phyloP scores from a whole-genome alignment of 75 land plant species.

The Pinus taeda region DNA sequence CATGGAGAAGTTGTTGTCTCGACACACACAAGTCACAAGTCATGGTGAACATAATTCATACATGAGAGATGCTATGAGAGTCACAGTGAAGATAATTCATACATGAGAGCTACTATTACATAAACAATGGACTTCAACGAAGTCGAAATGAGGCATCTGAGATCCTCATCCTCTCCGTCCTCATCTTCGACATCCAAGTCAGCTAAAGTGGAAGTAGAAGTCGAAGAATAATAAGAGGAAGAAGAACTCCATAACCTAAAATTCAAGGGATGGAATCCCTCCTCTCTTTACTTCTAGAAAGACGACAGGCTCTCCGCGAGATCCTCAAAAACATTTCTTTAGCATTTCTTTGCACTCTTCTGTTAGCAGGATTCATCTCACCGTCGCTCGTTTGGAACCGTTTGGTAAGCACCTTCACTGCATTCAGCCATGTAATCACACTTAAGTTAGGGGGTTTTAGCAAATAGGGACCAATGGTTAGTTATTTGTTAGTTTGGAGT shows the following conservation, averaged over 20 bases:
- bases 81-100: too few relatives aligned
- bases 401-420: conserved; percentile 30
- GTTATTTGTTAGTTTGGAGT: neutral
- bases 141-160: conserved; percentile 1
- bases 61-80: too few relatives aligned
- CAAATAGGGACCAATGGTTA: neutral
- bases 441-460: neutral
- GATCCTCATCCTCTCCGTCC: neutral
- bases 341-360: conserved; percentile 14
- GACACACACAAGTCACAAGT: too few relatives aligned
- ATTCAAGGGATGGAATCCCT: neutral
- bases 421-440: neutral
- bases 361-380: conserved; percentile 33
- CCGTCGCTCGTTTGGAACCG: conserved; percentile 34
- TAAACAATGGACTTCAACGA: neutral
- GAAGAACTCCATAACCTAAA: neutral
- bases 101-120: too few relatives aligned
- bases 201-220: neutral
- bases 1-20: too few relatives aligned
- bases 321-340: conserved; percentile 28
- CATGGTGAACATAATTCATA: too few relatives aligned
- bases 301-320: neutral
- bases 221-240: neutral
- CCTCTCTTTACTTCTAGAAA: conserved; percentile 1
- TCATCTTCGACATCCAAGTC: neutral